These are phyloP conservation scores for Articulospora tetracladia DNA, from an alignment of 495 filamentous ascomycete genomes.

Conservation along the genomic window DNA sequence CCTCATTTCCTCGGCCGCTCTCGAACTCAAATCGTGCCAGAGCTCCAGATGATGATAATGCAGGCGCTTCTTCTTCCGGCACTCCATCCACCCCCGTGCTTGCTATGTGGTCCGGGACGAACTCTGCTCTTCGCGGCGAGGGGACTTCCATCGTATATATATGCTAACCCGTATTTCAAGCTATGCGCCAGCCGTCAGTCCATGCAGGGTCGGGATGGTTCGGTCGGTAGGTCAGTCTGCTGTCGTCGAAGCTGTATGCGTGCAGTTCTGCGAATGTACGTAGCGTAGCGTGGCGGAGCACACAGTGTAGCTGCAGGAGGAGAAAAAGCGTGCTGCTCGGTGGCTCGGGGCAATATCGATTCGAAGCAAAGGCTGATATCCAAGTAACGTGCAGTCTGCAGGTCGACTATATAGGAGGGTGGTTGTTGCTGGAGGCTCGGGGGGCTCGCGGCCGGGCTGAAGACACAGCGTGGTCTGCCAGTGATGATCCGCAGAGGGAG, in stretches of 20 bases:
- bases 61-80: slow-evolving; percentile 15
- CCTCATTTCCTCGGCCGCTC: slow-evolving; percentile 69
- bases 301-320: not conserved
- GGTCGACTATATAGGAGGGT: not conserved
- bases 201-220: slow-evolving; percentile 17
- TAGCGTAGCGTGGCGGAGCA: not conserved
- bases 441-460: not conserved
- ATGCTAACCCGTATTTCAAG: slow-evolving; percentile 12
- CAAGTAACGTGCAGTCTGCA: not conserved
- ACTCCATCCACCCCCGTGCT: slow-evolving; percentile 5
- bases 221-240: not conserved
- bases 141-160: slow-evolving; percentile 21
- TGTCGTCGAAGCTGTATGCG: slow-evolving; percentile 7
- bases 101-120: slow-evolving; percentile 14
- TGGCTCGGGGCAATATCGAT: slow-evolving; percentile 8
- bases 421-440: not conserved
- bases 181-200: slow-evolving; percentile 16
- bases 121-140: slow-evolving; percentile 18
- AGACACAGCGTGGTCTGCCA: not conserved
- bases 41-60: slow-evolving; percentile 41
- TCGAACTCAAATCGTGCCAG: slow-evolving; percentile 86
- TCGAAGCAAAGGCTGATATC: not conserved
- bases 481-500: too few species aligned
- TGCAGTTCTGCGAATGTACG: not conserved
- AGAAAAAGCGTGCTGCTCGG: slow-evolving; percentile 12